Evolutionary conservation across 768 basidiomycete species (phyloP).

Genomic region (Butyriboletus loyo): DNA sequence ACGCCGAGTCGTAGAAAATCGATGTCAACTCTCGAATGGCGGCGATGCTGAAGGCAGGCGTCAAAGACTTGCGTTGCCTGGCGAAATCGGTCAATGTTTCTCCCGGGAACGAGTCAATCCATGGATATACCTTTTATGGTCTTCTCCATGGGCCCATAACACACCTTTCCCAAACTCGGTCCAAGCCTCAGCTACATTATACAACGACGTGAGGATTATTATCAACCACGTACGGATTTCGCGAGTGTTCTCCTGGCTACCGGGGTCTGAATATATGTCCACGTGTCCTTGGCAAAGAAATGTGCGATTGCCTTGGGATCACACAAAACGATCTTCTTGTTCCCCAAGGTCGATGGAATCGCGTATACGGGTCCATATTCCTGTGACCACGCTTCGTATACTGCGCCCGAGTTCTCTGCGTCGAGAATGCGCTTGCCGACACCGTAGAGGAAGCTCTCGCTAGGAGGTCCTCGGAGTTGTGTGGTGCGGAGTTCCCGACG

Average conservation of each 20-base stretch:
- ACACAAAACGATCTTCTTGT: conserved; percentile 18
- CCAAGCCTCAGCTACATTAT: not conserved
- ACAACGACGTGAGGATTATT: not conserved
- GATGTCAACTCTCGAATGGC: conserved; percentile 36
- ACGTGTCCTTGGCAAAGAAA: conserved; percentile 7
- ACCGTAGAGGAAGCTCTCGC: conserved; percentile 19
- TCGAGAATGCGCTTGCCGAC: conserved; percentile 1
- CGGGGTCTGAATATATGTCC: conserved; percentile 41
- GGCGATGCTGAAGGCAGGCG: conserved; percentile 38
- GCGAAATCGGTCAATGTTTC: not conserved
- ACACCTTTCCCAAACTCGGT: conserved; percentile 30
- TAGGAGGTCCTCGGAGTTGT: conserved; percentile 7
- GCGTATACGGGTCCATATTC: conserved; percentile 18
- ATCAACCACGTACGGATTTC: not conserved
- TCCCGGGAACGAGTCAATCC: not conserved
- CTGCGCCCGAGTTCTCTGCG: not conserved
- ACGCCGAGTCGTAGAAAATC: conserved; percentile 39
- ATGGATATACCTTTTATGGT: conserved; percentile 38
- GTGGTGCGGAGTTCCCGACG: conserved; percentile 22
- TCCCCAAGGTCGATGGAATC: conserved; percentile 14
- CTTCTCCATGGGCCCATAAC: conserved; percentile 36
- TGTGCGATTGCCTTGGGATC: conserved; percentile 39
- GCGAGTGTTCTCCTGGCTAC: conserved; percentile 33
- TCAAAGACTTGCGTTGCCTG: conserved; percentile 37
- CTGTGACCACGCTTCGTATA: conserved; percentile 22